Base-by-base conservation (phyloP, 805 yeast genomes). In the Saturnispora hagleri region DNA sequence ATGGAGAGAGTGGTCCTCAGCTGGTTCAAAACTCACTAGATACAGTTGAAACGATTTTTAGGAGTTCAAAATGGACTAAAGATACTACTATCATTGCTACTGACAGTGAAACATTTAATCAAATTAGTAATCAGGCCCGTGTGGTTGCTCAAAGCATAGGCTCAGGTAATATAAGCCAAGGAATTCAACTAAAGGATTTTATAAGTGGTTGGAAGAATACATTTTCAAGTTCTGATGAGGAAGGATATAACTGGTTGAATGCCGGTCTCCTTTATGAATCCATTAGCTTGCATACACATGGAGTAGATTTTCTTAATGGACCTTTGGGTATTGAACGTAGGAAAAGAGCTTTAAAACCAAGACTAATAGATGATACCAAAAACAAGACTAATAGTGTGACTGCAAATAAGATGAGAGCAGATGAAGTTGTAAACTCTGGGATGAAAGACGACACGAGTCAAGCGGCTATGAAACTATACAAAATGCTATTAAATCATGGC, bases 301-400 rank as follows among this genome's bases (percentile, higher is more conserved):
- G 79, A 0, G 68, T 73, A 20, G 86, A 82, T 55, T 86, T 84
- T 61, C 65, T 88, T 54, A 69, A 81, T 50, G 95, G 95, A 0
- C 89, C 95, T 0, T 67, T 87, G 42, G 80, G 77, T 17, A 70
- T 82, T 2, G 84, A 83, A 56, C 75, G 77, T 55, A 79, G 75
- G 58, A 67, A 63, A n/a, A 59, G 70, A n/a, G 61, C 27, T 1
- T 18, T 62, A 0, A 66, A 57, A 43, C 67, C 59, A 51, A 74
- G 72, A 33, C 60, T 68, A 5, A 75, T 67, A 38, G 81, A 75
- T 49, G 78, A 77, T 17, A 62, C 67, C n/a, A 64, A 59, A 48
- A 44, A 48, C 20, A 62, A 67, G 1, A 69, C 69, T 0, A 59
- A 59, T 3, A 64, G 73, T 2, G 70, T 73, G 2, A 80, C 82